A percentile compares a stretch with the other conserved stretches of the same genome.
Evolutionary conservation across 2,329 filamentous ascomycete species (phyloP).

Genomic region (Ophiosphaerella narmari): DNA sequence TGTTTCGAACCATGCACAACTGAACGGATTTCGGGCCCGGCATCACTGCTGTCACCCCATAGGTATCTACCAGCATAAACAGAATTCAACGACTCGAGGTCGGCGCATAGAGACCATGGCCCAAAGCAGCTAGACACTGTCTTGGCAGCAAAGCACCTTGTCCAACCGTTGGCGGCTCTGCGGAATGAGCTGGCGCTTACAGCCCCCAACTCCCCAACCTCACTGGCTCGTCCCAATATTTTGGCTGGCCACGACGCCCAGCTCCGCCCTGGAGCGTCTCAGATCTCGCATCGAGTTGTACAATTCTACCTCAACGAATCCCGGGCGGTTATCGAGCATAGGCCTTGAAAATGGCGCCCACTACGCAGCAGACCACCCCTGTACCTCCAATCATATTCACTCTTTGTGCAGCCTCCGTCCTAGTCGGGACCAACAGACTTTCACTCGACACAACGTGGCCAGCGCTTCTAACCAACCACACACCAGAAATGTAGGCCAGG

Average conservation of each 20-base stretch:
- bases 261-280: slow-evolving; percentile 42
- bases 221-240: slow-evolving; percentile 34
- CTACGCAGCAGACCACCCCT: slow-evolving; percentile 29
- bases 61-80: neutral
- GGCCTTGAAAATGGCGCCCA: slow-evolving; percentile 39
- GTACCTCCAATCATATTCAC: slow-evolving; percentile 40
- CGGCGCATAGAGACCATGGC: slow-evolving; percentile 13
- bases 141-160: slow-evolving; percentile 10
- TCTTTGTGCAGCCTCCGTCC: slow-evolving; percentile 23
- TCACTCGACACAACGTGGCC: slow-evolving; percentile 31
- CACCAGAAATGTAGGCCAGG: slow-evolving; percentile 13
- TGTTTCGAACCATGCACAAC: neutral
- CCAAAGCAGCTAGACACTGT: slow-evolving; percentile 6
- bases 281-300: slow-evolving; percentile 39
- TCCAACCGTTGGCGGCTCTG: slow-evolving; percentile 28
- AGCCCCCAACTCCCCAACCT: slow-evolving; percentile 19
- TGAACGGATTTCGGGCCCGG: neutral
- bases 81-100: slow-evolving; percentile 1
- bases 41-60: neutral
- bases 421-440: slow-evolving; percentile 30
- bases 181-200: slow-evolving; percentile 30
- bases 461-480: slow-evolving; percentile 33
- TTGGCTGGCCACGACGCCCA: slow-evolving; percentile 34
- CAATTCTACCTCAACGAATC: slow-evolving; percentile 43
- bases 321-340: slow-evolving; percentile 42